Evolutionary conservation across 495 filamentous ascomycete genomes (phyloP), one percentile per base, ranked within the genome.

Genomic region (Penicillium parvum): DNA sequence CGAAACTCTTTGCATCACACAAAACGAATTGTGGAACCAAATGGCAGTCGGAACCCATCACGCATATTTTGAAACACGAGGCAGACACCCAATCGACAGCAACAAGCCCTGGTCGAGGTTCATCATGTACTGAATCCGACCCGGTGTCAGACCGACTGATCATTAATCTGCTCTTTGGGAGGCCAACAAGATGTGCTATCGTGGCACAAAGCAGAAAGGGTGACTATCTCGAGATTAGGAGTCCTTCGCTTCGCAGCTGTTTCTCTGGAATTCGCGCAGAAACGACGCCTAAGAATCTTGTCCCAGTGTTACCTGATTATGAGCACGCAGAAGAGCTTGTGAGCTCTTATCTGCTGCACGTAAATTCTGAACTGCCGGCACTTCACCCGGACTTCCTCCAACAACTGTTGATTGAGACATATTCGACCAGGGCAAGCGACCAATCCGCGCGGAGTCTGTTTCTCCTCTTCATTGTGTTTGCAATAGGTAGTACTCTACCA

Each of bases 241-340:
- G n/a, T n/a, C n/a, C n/a, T n/a, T n/a, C n/a, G n/a, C n/a, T 94
- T 86, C 79, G 91, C 27, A 91, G 96, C 64, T 91, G 86, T 1
- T 95, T 95, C 69, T 97, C 96, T 55, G 91, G 91, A 12, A 63
- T 97, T 33, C 89, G 95, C 54, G 92, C 87, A 11, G 88, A 85
- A 52, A 86, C 90, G 18, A 86, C 82, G 29, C 90, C 95, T 61
- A 81, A 82, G 37, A 86, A 84, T n/a, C n/a, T n/a, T n/a, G n/a
- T n/a, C 30, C 91, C 91, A 2, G 75, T 84, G 9, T 96, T 96
- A 52, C 91, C 91, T 1, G 81, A 84, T 37, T 79, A 75, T 40
- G 78, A 82, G 28, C 65, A 95, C 5, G 91, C 81, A 0, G 64
- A 79, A 37, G 75, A 76, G 50, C 73, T 97, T 35, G 80, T 89